Evolutionary conservation across 352 stramenopile species (phyloP), one percentile per base, ranked within the genome.

Genomic region (Pythium chondricola): DNA sequence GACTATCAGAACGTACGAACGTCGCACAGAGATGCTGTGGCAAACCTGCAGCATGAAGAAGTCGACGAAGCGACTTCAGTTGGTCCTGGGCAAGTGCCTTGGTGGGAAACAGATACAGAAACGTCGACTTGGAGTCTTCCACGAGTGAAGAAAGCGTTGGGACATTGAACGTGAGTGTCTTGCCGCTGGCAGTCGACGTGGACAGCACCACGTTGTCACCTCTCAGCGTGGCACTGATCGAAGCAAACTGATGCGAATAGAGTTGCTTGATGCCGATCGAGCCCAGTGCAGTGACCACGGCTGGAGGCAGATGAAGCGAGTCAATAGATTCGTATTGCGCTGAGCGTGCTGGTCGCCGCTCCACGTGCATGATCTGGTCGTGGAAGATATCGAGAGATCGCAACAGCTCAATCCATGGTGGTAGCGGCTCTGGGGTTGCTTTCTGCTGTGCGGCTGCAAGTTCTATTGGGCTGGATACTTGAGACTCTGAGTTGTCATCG

Each of bases 21-120:
- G 79, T 88, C 10, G 69, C 60, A 30, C 67, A 83, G 20, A 90
- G 49, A 42, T 71, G 61, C 33, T 60, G 56, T 1, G 74, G 67
- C 3, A 87, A 54, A 5, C 58, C 51, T n/a, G 67, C 67, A 17
- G 75, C 67, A 30, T 72, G 52, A 17, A 97, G 56, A 7, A 97
- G 71, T 24, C 55, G 52, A 37, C 76, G 67, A 18, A 98, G 58
- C 40, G 94, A 93, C 37, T 91, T 88, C 11, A 97, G 69, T 65
- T 99, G 97, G 76, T 99, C 97, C 65, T 99, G 95, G 0, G 97
- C 97, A 8, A 99, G 69, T 24, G 96, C 96, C 61, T 99, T 99
- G 13, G 97, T 99, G 0, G 97, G 97, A 56, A 99, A 99, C 5
- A 99, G 51, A 35, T 98, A 96, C 36, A 99, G 65, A 77, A 74